Evolutionary conservation across 768 basidiomycete species (phyloP).

Genomic region (Rhizopogon roseolus): DNA sequence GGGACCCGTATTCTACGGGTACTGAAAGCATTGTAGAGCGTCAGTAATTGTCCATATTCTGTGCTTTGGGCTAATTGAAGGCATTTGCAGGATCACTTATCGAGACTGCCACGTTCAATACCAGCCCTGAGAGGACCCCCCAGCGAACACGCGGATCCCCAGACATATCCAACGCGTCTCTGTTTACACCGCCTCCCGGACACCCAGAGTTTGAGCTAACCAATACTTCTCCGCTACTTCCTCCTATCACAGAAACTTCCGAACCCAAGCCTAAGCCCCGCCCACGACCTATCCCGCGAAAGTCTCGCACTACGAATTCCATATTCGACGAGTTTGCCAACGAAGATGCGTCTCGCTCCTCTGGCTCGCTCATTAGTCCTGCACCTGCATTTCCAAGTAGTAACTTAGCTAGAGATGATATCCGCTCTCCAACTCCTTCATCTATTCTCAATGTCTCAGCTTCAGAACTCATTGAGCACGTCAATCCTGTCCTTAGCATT

Average conservation of each 20-base stretch:
- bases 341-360: slow-evolving; percentile 2
- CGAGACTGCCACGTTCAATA: slow-evolving; percentile 14
- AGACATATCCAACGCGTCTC: slow-evolving; percentile 9
- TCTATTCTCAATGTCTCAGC: background rate
- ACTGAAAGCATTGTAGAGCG: background rate
- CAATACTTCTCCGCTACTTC: slow-evolving; percentile 7
- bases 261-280: slow-evolving; percentile 17
- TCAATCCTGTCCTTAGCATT: slow-evolving; percentile 31
- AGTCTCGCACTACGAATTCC: background rate
- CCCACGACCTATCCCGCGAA: slow-evolving; percentile 22
- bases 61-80: background rate
- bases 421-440: slow-evolving; percentile 13
- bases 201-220: slow-evolving; percentile 1
- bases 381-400: slow-evolving; percentile 10
- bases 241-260: background rate
- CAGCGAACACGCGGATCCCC: slow-evolving; percentile 4
- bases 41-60: background rate
- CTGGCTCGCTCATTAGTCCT: slow-evolving; percentile 17
- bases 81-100: slow-evolving; percentile 11
- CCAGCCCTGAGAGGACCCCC: slow-evolving; percentile 11
- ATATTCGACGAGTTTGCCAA: background rate
- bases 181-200: slow-evolving; percentile 21
- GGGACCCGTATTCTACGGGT: background rate
- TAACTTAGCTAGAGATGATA: slow-evolving; percentile 15
- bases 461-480: slow-evolving; percentile 11